These are phyloP conservation scores for Nakaseomyces bracarensis DNA, from an alignment of 1,139 yeast genomes.

Conservation along the genomic window DNA sequence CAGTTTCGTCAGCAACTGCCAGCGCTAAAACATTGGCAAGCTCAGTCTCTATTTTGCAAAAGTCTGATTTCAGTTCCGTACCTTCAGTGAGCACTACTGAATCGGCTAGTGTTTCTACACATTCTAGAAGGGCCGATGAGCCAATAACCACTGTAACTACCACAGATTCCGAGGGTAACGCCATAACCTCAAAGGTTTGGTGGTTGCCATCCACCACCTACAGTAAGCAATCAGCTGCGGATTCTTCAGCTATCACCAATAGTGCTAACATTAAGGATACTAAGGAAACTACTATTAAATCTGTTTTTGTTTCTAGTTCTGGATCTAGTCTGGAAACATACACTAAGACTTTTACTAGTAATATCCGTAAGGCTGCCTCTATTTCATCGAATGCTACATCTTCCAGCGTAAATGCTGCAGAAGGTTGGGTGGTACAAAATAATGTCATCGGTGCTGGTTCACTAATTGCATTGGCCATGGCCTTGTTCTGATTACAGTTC, in stretches of 20 bases:
- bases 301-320: constrained; percentile 4
- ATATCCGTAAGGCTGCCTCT: constrained; percentile 10
- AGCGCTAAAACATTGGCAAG: constrained; percentile 1
- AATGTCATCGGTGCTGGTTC: constrained; percentile 8
- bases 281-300: constrained; percentile 3
- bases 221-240: neutral
- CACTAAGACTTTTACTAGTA: constrained; percentile 11
- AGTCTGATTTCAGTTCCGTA: constrained; percentile 5
- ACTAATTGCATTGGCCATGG: constrained; percentile 12
- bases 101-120: constrained; percentile 17
- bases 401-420: constrained; percentile 9
- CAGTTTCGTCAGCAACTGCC: too few relatives aligned
- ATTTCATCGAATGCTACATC: constrained; percentile 10
- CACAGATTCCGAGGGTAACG: constrained; percentile 19
- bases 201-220: constrained; percentile 26
- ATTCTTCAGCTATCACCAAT: constrained; percentile 12
- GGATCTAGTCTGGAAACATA: constrained; percentile 9
- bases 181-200: constrained; percentile 28
- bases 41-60: neutral
- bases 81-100: neutral
- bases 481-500: constrained; percentile 10
- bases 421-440: constrained; percentile 8
- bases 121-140: constrained; percentile 19
- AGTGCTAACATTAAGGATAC: neutral
- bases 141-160: constrained; percentile 33